Evolutionary conservation across 306 rosid genomes (phyloP), one percentile per base, ranked within the genome.

Genomic region (Trifolium dubium): DNA sequence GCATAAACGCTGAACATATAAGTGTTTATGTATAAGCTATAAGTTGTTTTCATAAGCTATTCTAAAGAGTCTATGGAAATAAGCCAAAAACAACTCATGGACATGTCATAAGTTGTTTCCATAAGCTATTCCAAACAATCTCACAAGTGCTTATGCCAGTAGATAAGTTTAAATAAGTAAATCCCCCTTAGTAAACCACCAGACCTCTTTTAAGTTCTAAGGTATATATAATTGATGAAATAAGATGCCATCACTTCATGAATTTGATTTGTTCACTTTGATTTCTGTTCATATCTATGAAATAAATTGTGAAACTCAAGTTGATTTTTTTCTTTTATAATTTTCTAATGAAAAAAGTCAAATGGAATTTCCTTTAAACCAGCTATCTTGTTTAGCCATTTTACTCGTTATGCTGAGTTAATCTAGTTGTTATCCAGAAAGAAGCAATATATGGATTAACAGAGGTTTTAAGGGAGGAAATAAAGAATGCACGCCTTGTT

Each of bases 371-470:
- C 51, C 73, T 54, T 59, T 18, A 47, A 54, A 14, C 2, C 50
- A 30, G 5, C 44, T 19, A 51, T 62, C 32, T 31, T 2, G n/a
- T 29, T 67, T 32, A 65, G n/a, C 73, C 50, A 23, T 40, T 34
- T 31, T 54, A 28, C 77, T 71, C 10, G 17, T 73, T 13, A 61
- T 82, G 74, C 71, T 67, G 32, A 50, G 29, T 76, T 71, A 41
- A 67, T 71, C 74, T 78, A 40, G 65, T 50, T 74, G 67, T 68
- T 66, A 53, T 80, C 75, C 85, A 94, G 98, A 87, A 91, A 89
- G 98, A 94, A 87, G 96, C 86, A 60, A 83, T 89, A 34, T 94
- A 94, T 66, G 98, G 97, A 76, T 85, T 94, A 83, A 94, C 98
- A n/a, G 97, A 94, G 86, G 80, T 85, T 88, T 79, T 46, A 62